These are phyloP conservation scores for Gamarada debralockiae DNA, from an alignment of 495 filamentous ascomycete species.

Conservation along the genomic window DNA sequence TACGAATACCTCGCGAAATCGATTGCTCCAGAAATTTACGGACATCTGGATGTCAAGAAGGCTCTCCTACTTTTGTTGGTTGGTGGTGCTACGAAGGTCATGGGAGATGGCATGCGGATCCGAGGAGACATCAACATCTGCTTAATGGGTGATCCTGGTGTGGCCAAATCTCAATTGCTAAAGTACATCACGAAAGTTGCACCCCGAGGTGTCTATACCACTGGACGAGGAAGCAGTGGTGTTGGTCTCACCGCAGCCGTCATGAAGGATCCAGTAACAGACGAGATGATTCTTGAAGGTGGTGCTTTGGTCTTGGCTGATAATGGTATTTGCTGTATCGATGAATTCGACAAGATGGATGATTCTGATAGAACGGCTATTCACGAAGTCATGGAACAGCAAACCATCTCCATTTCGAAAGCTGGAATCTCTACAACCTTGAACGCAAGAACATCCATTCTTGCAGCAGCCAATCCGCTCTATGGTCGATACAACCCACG, in stretches of 20 bases:
- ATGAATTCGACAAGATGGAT: slow-evolving; percentile 99
- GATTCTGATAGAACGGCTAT: slow-evolving; percentile 94
- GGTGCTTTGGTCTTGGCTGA: slow-evolving; percentile 94
- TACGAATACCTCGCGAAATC: slow-evolving; percentile 94
- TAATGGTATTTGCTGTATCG: slow-evolving; percentile 98
- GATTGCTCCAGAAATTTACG: slow-evolving; percentile 96
- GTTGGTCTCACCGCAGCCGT: slow-evolving; percentile 97
- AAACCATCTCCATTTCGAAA: slow-evolving; percentile 98
- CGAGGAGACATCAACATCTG: slow-evolving; percentile 98
- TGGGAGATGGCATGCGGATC: slow-evolving; percentile 97
- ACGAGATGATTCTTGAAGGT: slow-evolving; percentile 98
- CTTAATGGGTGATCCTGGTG: slow-evolving; percentile 98
- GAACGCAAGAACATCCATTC: slow-evolving; percentile 93
- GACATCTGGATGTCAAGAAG: slow-evolving; percentile 97
- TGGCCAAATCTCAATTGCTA: slow-evolving; percentile 95
- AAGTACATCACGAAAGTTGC: slow-evolving; percentile 99
- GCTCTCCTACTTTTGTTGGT: slow-evolving; percentile 91
- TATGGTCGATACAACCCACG: slow-evolving; percentile 98
- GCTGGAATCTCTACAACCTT: slow-evolving; percentile 94
- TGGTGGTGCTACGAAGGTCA: slow-evolving; percentile 93
- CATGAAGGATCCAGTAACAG: slow-evolving; percentile 97
- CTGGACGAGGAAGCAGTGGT: slow-evolving; percentile 90
- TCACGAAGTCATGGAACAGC: slow-evolving; percentile 99
- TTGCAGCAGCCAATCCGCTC: slow-evolving; percentile 96
- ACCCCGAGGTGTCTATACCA: slow-evolving; percentile 95